Base-by-base conservation (phyloP, 2,329 filamentous ascomycete species). In the Colletotrichum agaves region DNA sequence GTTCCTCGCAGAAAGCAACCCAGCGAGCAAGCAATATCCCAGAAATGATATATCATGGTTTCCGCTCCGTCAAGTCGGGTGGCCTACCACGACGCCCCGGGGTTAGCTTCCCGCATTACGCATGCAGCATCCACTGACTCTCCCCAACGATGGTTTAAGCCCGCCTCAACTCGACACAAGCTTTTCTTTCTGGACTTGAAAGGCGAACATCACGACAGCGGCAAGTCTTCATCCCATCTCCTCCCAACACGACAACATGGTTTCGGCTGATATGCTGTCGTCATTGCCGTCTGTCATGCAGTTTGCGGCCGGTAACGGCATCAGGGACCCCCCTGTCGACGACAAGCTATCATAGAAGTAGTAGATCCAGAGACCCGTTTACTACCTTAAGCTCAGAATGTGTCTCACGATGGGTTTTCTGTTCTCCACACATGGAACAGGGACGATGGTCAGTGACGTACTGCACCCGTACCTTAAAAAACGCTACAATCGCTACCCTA, bases 381-480 rank as follows among this genome's bases (percentile, higher is more conserved):
- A 53, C 21, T 46, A n/a, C n/a, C n/a, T n/a, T n/a, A 35, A 60
- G 56, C 37, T 49, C 21, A 21, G 19, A 13, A 53, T 55, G 35
- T 37, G 35, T 11, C 11, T 12, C 23, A 31, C 47, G 27, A 31
- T 33, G 15, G 27, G 47, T 6, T 55, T 27, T 27, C 27, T 27
- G 27, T 27, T 27, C 27, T 27, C 27, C 27, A 27, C 8, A 27
- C 6, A n/a, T n/a, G n/a, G n/a, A n/a, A 11, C 50, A 55, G 41
- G 19, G 41, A 17, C 17, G 41, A n/a, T n/a, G 15, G 17, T 44
- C 41, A n/a, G 41, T 19, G 19, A 53, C 33, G 21, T 60, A 27
- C 50, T 50, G 50, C 50, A 67, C 44, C 31, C 13, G 61, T 47
- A 65, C 47, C 61, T 59, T 67, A 46, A 47, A 19, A 60, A 67